Evolutionary conservation across 148 eudicot species (phyloP), one percentile per base, ranked within the genome.

Genomic region (Camellia japonica): DNA sequence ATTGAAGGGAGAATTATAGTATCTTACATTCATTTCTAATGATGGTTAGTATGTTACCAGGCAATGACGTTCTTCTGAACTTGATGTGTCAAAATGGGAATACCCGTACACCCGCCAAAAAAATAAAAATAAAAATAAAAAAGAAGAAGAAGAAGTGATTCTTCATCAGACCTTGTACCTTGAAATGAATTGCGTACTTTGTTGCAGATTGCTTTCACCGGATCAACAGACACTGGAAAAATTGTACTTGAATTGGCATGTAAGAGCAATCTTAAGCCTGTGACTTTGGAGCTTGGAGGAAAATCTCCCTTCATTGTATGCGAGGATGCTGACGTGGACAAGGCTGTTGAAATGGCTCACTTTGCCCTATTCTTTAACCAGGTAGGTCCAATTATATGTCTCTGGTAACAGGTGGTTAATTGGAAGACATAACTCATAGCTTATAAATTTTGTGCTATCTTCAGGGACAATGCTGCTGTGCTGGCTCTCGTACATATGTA

Each of bases 381-480:
- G 93, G 91, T 90, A 13, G 62, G 59, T 68, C 8, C n/a, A 42
- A 9, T 63, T 7, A 20, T 47, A 60, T 15, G 2, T 69, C 5
- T 8, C 18, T 56, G 20, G 19, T 18, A 23, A 68, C 1, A 4
- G 51, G 43, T 54, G 20, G 73, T 0, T 30, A 9, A 60, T 61
- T n/a, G 38, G 11, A 70, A 19, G 70, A 60, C 2, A 54, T 18
- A 51, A 75, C 12, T 62, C 14, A 44, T 63, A 47, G 70, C 5
- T 65, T 64, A 7, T 44, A 0, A n/a, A 77, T 78, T 65, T 10
- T 76, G 55, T 80, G 49, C 51, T 65, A 20, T 79, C 6, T 80
- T 59, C 76, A 94, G 98, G 98, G 98, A 78, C 98, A 94, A 91
- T 94, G 98, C 77, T 94, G 98, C 58, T 92, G 97, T 81, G 91